Evolutionary conservation across 2,329 filamentous ascomycete species (phyloP).

Genomic region (Aschersonia sp.): DNA sequence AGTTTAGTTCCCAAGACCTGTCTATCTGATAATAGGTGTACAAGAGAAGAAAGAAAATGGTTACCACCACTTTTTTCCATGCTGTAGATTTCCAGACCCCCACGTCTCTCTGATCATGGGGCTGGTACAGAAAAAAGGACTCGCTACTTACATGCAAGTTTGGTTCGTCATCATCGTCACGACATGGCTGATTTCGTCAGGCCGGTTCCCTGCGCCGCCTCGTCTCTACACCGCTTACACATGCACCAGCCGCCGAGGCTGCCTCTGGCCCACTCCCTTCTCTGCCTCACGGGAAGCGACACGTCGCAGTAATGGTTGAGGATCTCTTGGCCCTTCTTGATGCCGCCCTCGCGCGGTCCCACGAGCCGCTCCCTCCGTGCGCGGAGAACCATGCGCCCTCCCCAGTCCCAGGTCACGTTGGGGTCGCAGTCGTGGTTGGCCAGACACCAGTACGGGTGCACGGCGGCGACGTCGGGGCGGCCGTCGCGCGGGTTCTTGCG

Average conservation of each 20-base stretch:
- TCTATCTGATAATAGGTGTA: too few relatives aligned
- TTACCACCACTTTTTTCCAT: too few relatives aligned
- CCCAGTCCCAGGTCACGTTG: slow-evolving; percentile 91
- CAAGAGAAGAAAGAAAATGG: too few relatives aligned
- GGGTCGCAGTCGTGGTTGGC: slow-evolving; percentile 95
- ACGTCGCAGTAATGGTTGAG: slow-evolving; percentile 93
- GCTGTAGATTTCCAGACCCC: too few relatives aligned
- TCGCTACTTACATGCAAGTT: too few relatives aligned
- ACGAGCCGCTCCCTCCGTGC: slow-evolving; percentile 43
- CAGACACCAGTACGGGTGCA: slow-evolving; percentile 91
- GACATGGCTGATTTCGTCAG: not conserved
- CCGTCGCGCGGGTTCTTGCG: slow-evolving; percentile 63
- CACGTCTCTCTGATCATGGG: too few relatives aligned
- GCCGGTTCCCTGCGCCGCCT: slow-evolving; percentile 28
- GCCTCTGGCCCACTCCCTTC: slow-evolving; percentile 79
- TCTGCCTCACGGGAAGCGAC: slow-evolving; percentile 57
- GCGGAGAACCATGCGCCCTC: slow-evolving; percentile 59
- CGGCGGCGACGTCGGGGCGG: slow-evolving; percentile 79
- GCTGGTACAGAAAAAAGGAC: too few relatives aligned
- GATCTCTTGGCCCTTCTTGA: slow-evolving; percentile 71
- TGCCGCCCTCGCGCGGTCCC: slow-evolving; percentile 38
- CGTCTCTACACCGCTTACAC: slow-evolving; percentile 68
- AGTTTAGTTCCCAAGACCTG: too few relatives aligned
- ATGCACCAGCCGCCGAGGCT: slow-evolving; percentile 81
- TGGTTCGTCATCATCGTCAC: too few relatives aligned